phyloP scores from a whole-genome alignment of 2,329 filamentous ascomycete genomes.

The Aureobasidium mangrovei region DNA sequence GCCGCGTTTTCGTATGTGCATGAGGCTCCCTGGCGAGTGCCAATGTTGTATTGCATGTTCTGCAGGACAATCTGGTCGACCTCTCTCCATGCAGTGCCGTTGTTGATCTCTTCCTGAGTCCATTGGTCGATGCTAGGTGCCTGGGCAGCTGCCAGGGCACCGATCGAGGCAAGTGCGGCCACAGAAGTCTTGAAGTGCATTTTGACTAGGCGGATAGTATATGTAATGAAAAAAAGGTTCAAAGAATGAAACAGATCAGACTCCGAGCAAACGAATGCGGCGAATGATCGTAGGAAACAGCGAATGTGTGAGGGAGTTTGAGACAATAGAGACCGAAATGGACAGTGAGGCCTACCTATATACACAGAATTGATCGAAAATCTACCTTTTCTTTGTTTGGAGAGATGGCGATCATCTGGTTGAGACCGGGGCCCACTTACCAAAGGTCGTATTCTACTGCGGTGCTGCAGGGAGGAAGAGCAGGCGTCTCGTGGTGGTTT shows the following conservation, averaged over 20 bases:
- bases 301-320: neutral
- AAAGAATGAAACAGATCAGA: neutral
- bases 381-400: neutral
- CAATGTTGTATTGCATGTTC: slow-evolving; percentile 21
- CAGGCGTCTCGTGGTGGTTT: neutral
- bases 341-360: slow-evolving; percentile 2
- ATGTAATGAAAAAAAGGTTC: neutral
- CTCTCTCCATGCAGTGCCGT: slow-evolving; percentile 24
- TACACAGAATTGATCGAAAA: neutral
- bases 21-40: slow-evolving; percentile 16
- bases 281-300: neutral
- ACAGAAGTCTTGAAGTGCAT: slow-evolving; percentile 1
- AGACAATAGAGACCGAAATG: neutral
- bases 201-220: neutral
- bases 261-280: slow-evolving; percentile 11
- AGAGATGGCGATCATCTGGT: neutral
- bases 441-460: neutral
- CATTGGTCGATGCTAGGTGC: slow-evolving; percentile 16
- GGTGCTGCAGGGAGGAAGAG: neutral
- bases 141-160: slow-evolving; percentile 10
- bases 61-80: slow-evolving; percentile 22
- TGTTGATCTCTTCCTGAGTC: slow-evolving; percentile 21
- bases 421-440: neutral
- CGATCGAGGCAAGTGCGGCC: slow-evolving; percentile 1
- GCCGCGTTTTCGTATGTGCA: slow-evolving; percentile 25